Conservation (phyloP, 2,329 filamentous ascomycete genomes). For the Drechmeria coniospora region DNA sequence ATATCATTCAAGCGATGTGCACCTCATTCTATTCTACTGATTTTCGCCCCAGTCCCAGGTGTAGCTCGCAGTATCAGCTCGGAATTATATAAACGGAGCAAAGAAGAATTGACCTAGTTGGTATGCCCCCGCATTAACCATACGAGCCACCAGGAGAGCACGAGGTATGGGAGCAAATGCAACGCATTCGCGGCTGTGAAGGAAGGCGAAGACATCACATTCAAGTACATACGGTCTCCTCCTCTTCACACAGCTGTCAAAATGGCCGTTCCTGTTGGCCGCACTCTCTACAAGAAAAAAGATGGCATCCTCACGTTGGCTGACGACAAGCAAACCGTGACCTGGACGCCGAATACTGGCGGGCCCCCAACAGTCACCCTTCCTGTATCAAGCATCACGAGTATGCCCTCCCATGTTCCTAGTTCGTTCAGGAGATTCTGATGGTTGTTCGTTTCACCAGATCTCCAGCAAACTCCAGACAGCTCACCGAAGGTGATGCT, state of each 20-base stretch:
- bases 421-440: background rate
- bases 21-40: too few relatives aligned
- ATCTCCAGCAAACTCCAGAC: conserved; percentile 89
- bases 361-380: conserved; percentile 54
- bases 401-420: too few relatives aligned
- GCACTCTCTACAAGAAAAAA: conserved; percentile 84
- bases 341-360: conserved; percentile 61
- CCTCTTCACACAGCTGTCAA: conserved; percentile 4
- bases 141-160: too few relatives aligned
- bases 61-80: too few relatives aligned
- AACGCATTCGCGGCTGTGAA: conserved; percentile 1
- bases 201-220: background rate
- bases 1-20: too few relatives aligned
- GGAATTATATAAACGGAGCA: too few relatives aligned
- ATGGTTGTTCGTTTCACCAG: conserved; percentile 25
- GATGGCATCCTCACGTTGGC: conserved; percentile 71
- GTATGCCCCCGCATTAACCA: too few relatives aligned
- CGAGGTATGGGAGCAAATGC: too few relatives aligned
- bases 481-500: conserved; percentile 82
- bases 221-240: background rate
- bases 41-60: too few relatives aligned
- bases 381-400: conserved; percentile 62
- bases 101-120: too few relatives aligned
- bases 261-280: conserved; percentile 48
- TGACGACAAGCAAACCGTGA: conserved; percentile 55